Evolutionary conservation across 129 eudicot species (phyloP).

Genomic region (Erigeron canadensis): DNA sequence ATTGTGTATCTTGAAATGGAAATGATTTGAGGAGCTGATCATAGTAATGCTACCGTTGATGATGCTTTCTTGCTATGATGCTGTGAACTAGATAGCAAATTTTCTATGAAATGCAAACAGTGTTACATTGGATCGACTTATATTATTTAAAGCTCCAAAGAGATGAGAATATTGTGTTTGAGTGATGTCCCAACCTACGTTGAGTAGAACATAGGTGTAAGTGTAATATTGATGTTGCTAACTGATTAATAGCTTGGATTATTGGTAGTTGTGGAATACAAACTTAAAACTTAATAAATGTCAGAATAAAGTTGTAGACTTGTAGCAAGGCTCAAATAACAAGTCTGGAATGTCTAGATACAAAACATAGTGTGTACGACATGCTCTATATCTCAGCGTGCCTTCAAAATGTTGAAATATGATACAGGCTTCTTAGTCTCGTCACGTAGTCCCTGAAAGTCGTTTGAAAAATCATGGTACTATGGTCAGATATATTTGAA

Average conservation of each 20-base stretch:
- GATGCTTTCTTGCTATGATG: conserved; percentile 27
- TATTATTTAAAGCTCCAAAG: neutral
- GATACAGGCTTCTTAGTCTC: conserved; percentile 61
- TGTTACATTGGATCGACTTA: neutral
- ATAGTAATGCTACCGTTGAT: conserved; percentile 34
- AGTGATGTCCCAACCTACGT: neutral
- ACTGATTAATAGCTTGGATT: conserved; percentile 1
- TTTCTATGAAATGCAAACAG: neutral
- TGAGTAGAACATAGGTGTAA: neutral
- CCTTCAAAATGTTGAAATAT: conserved; percentile 68
- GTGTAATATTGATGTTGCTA: conserved; percentile 10
- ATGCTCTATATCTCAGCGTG: conserved; percentile 28
- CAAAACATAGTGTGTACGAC: neutral
- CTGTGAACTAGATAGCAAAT: conserved; percentile 25
- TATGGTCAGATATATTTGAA: neutral
- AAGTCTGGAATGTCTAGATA: neutral
- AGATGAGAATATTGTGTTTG: neutral
- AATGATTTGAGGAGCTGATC: conserved; percentile 15
- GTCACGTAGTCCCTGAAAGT: conserved; percentile 54
- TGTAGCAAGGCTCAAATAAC: conserved; percentile 5
- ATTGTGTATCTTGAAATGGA: conserved; percentile 14
- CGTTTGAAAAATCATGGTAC: neutral
- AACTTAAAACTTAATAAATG: neutral
- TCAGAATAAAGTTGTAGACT: neutral
- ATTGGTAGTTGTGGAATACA: conserved; percentile 11